Conservation (phyloP, 306 rosid species). For the Quercus engelmannii region DNA sequence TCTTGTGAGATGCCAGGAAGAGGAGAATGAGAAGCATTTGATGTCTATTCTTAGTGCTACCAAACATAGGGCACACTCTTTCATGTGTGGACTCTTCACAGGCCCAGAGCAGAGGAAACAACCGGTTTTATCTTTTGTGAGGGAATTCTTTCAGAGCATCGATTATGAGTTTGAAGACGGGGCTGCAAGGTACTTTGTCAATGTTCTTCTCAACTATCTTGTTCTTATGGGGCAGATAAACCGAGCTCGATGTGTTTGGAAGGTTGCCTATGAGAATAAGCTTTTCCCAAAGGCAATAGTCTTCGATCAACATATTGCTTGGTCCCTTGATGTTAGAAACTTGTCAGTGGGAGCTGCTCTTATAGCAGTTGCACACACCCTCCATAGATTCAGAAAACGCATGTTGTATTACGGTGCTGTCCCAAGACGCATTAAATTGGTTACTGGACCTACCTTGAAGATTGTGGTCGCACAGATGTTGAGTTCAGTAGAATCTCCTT, state of each 20-base stretch:
- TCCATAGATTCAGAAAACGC: constrained; percentile 92
- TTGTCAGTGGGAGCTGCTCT: constrained; percentile 93
- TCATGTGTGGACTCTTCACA: constrained; percentile 88
- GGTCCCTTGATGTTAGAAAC: constrained; percentile 96
- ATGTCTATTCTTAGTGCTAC: constrained; percentile 87
- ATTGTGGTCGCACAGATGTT: constrained; percentile 84
- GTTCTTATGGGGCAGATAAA: constrained; percentile 96
- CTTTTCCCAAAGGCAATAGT: constrained; percentile 97
- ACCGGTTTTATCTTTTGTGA: constrained; percentile 73
- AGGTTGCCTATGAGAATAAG: constrained; percentile 91
- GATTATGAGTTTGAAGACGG: constrained; percentile 97
- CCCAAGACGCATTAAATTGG: constrained; percentile 87
- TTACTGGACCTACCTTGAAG: constrained; percentile 85
- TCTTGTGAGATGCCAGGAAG: constrained; percentile 94
- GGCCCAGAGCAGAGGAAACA: constrained; percentile 87
- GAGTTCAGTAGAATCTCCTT: constrained; percentile 87
- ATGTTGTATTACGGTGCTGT: constrained; percentile 88
- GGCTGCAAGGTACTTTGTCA: constrained; percentile 81
- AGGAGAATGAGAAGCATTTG: constrained; percentile 78
- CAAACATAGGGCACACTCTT: constrained; percentile 75
- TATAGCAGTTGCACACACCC: constrained; percentile 84
- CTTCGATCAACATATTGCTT: constrained; percentile 92
- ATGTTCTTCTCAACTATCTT: constrained; percentile 91
- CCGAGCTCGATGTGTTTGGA: constrained; percentile 91
- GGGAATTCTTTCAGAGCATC: constrained; percentile 85